Evolutionary conservation across 1,284 basidiomycete genomes (phyloP).

Genomic region (Boletus holoroseus): DNA sequence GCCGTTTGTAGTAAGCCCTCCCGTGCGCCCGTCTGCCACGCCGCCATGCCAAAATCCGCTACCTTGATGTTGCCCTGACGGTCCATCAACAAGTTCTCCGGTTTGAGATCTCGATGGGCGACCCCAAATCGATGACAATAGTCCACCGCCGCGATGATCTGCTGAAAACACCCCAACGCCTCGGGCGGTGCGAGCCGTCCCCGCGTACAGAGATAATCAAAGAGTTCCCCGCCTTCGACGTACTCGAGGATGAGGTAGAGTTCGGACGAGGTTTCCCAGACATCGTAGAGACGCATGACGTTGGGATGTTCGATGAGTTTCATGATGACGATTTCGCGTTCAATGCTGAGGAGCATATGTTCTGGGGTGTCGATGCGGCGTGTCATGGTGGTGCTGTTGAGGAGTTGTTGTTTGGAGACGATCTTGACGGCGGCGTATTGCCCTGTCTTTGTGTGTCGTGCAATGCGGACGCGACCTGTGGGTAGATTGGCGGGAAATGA

Average conservation of each 20-base stretch:
- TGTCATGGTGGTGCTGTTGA: constrained; percentile 52
- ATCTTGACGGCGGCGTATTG: constrained; percentile 97
- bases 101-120: constrained; percentile 96
- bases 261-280: constrained; percentile 92
- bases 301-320: constrained; percentile 98
- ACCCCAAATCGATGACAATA: constrained; percentile 98
- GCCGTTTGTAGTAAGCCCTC: constrained; percentile 77
- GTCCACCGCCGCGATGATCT: constrained; percentile 91
- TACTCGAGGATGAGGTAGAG: constrained; percentile 96
- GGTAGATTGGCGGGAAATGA: constrained; percentile 1
- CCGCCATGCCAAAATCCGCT: constrained; percentile 98
- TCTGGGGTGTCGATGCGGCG: constrained; percentile 64
- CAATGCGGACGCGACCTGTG: constrained; percentile 86
- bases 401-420: constrained; percentile 78
- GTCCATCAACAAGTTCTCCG: constrained; percentile 91
- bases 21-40: constrained; percentile 67
- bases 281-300: constrained; percentile 91
- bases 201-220: constrained; percentile 87
- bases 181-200: constrained; percentile 78
- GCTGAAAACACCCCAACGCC: constrained; percentile 93
- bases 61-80: constrained; percentile 88
- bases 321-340: constrained; percentile 99
- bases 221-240: constrained; percentile 94
- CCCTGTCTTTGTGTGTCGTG: constrained; percentile 81
- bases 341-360: constrained; percentile 73